Conservation (phyloP, 2,329 filamentous ascomycete species). For the Cladophialophora exuberans region DNA sequence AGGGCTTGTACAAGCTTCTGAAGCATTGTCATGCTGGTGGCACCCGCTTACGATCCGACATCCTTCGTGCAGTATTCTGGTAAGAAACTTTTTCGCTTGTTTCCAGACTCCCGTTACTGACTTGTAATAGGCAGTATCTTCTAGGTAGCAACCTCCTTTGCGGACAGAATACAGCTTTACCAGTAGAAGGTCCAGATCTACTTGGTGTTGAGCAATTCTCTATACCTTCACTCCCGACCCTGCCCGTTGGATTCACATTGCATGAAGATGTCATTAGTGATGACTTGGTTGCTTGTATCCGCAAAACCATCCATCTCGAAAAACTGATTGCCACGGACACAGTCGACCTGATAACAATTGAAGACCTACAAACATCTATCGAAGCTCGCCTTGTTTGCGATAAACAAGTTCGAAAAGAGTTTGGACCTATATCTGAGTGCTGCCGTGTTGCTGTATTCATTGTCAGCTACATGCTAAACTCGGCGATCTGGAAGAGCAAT, state of each 20-base stretch:
- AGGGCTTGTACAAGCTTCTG: conserved; percentile 17
- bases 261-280: conserved; percentile 13
- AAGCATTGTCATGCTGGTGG: conserved; percentile 6
- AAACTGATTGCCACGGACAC: not conserved
- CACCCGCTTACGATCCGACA: conserved; percentile 2
- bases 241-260: conserved; percentile 13
- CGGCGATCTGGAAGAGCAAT: not conserved
- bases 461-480: conserved; percentile 8
- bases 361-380: conserved; percentile 12
- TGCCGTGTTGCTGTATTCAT: conserved; percentile 20
- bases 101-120: not conserved
- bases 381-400: conserved; percentile 10
- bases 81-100: not conserved
- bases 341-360: not conserved
- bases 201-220: not conserved
- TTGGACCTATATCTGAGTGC: conserved; percentile 16
- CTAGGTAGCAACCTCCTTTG: conserved; percentile 8
- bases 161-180: conserved; percentile 3
- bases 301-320: conserved; percentile 2
- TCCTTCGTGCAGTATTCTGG: conserved; percentile 17
- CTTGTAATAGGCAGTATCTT: conserved; percentile 15
- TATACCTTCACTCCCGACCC: not conserved
- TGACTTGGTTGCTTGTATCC: conserved; percentile 8
- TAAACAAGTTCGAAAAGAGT: conserved; percentile 3
- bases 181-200: conserved; percentile 7